Evolutionary conservation across 352 stramenopile genomes (phyloP), one percentile per base, ranked within the genome.

Genomic region (Pythium chondricola): DNA sequence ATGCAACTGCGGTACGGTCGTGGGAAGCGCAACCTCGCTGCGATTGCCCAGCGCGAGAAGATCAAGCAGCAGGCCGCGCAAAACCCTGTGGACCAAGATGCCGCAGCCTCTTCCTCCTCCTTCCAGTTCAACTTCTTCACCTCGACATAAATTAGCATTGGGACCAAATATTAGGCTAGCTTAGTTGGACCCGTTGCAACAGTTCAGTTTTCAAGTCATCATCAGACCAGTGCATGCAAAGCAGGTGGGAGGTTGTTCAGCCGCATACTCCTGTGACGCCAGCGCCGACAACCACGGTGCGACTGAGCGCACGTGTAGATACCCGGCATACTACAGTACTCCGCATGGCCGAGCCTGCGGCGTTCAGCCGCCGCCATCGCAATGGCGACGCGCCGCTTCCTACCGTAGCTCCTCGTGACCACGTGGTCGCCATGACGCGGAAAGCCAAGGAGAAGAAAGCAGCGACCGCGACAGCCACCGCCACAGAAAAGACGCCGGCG

Each of bases 1-100:
- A 88, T 88, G 76, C 76, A 88, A 24, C 61, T 88, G 14, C 69
- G 65, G 18, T 88, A 88, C 41, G 76, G 76, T 17, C 65, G 69
- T 9, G 76, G 76, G 10, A 63, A 71, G 6, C 73, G 73, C 31
- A 85, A 88, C 33, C 43, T 82, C 33, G 51, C 61, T 2, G 76
- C 76, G 0, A 76, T 61, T 7, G 63, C 69, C 10, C 76, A 82
- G 37, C 71, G 71, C 11, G 61, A 76, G 33, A 63, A 67, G 35
- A 69, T 71, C 22, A 63, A 65, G 36, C 61, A 64, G 35, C 31
- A 56, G 30, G 26, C 44, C 6, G 22, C 48, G 25, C 48, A 54
- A 24, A 16, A 13, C 6, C 6, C 42, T 8, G 30, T 26, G 18
- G 21, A 39, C 11, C 16, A 3, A 9, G 22, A 10, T 16, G 39